Evolutionary conservation across 2,329 filamentous ascomycete species (phyloP).

Genomic region (Colletotrichum truncatum): DNA sequence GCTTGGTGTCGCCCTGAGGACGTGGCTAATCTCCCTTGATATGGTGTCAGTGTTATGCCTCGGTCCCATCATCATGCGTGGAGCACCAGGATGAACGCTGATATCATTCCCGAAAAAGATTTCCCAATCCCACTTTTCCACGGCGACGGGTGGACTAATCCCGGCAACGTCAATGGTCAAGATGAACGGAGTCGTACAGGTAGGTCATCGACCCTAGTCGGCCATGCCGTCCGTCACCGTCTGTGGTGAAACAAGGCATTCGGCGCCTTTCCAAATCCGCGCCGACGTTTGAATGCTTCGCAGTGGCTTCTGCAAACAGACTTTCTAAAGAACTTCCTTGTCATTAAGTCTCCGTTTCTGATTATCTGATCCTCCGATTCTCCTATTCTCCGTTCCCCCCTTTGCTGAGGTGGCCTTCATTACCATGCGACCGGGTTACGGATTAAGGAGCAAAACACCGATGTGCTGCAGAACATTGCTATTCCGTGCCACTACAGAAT

Average conservation of each 20-base stretch:
- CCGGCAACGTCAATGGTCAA: slow-evolving; percentile 14
- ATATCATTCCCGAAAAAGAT: slow-evolving; percentile 23
- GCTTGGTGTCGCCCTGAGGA: background rate
- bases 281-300: background rate
- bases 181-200: slow-evolving; percentile 11
- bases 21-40: slow-evolving; percentile 12
- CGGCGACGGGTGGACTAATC: slow-evolving; percentile 18
- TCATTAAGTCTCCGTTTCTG: too few relatives aligned
- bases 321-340: background rate
- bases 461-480: background rate
- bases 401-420: too few relatives aligned
- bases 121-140: slow-evolving; percentile 22
- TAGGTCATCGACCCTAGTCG: slow-evolving; percentile 1
- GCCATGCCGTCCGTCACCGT: slow-evolving; percentile 17
- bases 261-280: slow-evolving; percentile 20
- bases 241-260: slow-evolving; percentile 23
- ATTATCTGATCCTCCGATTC: background rate
- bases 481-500: background rate
- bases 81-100: slow-evolving; percentile 25
- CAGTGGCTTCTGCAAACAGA: background rate
- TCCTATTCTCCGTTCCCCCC: background rate
- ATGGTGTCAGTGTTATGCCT: slow-evolving; percentile 14
- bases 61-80: slow-evolving; percentile 27
- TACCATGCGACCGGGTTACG: background rate
- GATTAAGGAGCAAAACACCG: background rate